phyloP scores from a whole-genome alignment of 2,329 filamentous ascomycete genomes.

The Tolypocladium album region DNA sequence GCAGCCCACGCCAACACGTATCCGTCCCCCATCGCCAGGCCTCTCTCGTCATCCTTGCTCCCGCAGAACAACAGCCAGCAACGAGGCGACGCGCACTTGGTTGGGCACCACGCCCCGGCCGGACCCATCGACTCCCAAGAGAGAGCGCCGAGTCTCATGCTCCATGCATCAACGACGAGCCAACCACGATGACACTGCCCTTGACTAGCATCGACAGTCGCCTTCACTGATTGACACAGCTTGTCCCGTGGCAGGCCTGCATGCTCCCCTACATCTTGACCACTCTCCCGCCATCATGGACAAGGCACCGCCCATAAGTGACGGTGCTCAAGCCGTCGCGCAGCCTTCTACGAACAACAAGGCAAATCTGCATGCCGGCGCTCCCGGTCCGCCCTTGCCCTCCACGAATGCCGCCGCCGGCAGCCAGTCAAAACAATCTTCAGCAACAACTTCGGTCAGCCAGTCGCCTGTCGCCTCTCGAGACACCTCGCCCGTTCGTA shows the following conservation, averaged over 20 bases:
- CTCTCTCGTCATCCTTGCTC: neutral
- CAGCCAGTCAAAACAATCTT: slow-evolving; percentile 24
- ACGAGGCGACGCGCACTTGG: neutral
- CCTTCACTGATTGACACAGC: slow-evolving; percentile 17
- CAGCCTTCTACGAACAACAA: slow-evolving; percentile 7
- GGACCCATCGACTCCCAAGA: slow-evolving; percentile 2
- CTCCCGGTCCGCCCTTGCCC: slow-evolving; percentile 3
- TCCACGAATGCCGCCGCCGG: slow-evolving; percentile 11
- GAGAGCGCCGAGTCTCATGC: slow-evolving; percentile 6
- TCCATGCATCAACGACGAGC: slow-evolving; percentile 18
- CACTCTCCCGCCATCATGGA: slow-evolving; percentile 20
- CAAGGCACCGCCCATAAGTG: slow-evolving; percentile 16
- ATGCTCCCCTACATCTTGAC: slow-evolving; percentile 17
- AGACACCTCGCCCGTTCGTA: slow-evolving; percentile 37
- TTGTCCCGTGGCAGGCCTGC: slow-evolving; percentile 20
- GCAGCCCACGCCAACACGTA: slow-evolving; percentile 1
- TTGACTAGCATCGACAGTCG: slow-evolving; percentile 10
- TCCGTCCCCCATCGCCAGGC: neutral
- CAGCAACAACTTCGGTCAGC: slow-evolving; percentile 22
- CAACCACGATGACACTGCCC: slow-evolving; percentile 24
- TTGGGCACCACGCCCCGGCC: slow-evolving; percentile 1
- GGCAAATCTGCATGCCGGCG: slow-evolving; percentile 7
- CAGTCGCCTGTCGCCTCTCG: slow-evolving; percentile 28
- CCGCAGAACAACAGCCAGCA: neutral
- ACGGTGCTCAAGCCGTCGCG: slow-evolving; percentile 7